Conservation (phyloP, 1,284 basidiomycete species). For the Mixia osmundae region DNA sequence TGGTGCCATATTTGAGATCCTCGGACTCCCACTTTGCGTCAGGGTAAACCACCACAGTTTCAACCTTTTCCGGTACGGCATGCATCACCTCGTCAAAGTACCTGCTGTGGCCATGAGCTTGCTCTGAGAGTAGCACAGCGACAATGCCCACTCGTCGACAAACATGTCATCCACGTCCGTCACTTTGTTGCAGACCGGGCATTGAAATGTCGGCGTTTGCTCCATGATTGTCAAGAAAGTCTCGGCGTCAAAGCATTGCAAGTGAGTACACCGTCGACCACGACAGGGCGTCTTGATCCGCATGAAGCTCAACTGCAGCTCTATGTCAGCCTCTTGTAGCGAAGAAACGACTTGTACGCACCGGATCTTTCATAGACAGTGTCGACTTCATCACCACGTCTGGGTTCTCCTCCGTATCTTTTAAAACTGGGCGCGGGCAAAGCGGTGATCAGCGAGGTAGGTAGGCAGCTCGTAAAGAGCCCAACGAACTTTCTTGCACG, state of each 20-base stretch:
- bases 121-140: conserved; percentile 1
- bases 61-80: conserved; percentile 47
- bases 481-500: conserved; percentile 34
- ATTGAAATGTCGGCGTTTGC: conserved; percentile 84
- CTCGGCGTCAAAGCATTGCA: conserved; percentile 86
- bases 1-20: conserved; percentile 59
- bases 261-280: conserved; percentile 60
- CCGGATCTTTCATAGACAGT: conserved; percentile 74
- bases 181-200: conserved; percentile 74
- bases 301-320: conserved; percentile 72
- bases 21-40: conserved; percentile 87
- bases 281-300: conserved; percentile 67
- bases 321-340: no score
- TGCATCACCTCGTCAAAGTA: conserved; percentile 64
- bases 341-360: no score
- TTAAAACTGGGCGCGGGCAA: neutral
- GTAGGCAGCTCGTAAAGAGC: conserved; percentile 1
- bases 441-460: no score
- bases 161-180: conserved; percentile 61
- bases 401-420: conserved; percentile 32
- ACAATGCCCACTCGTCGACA: conserved; percentile 58
- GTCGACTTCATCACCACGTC: conserved; percentile 71
- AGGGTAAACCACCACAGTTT: conserved; percentile 79
- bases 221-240: conserved; percentile 92
- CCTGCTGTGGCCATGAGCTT: conserved; percentile 23